A percentile compares a stretch with the other conserved stretches of the same genome.
Evolutionary conservation across 192 early-diverging fungal species (phyloP).

Genomic region (Mortierella hygrophila): DNA sequence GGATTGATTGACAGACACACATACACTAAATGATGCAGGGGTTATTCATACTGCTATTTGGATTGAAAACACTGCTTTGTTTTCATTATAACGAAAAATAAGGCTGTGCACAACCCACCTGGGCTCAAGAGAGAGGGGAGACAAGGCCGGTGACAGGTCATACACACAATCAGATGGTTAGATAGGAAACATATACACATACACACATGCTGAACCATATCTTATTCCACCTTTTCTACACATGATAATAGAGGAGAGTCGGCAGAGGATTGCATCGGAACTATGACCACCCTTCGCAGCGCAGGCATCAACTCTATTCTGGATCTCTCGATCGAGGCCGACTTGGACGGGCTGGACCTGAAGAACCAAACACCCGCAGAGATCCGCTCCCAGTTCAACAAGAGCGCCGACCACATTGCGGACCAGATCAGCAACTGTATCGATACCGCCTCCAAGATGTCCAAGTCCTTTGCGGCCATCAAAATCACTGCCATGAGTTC

Average conservation of each 20-base stretch:
- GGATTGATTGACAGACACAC: not conserved
- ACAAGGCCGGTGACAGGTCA: not conserved
- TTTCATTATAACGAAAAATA: not conserved
- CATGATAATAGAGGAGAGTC: constrained; percentile 80
- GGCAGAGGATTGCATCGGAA: constrained; percentile 83
- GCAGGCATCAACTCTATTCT: constrained; percentile 87
- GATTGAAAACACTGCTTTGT: no score
- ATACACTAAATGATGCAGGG: constrained; percentile 8
- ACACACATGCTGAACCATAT: not conserved
- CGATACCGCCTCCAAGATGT: constrained; percentile 73
- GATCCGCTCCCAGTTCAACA: constrained; percentile 67
- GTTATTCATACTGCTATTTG: not conserved
- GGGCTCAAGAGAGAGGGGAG: not conserved
- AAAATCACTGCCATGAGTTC: constrained; percentile 91
- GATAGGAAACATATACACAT: constrained; percentile 2
- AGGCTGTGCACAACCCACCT: constrained; percentile 10
- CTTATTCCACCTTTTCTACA: not conserved
- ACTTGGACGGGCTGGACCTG: constrained; percentile 69
- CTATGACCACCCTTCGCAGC: constrained; percentile 77
- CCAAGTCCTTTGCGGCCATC: constrained; percentile 84
- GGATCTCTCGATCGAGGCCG: constrained; percentile 90
- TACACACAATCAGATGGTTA: constrained; percentile 24
- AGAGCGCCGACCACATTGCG: constrained; percentile 75
- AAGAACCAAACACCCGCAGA: constrained; percentile 28
- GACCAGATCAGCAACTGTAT: constrained; percentile 79